Conservation (phyloP, 306 rosid genomes). For the Clitoria ternatea region DNA sequence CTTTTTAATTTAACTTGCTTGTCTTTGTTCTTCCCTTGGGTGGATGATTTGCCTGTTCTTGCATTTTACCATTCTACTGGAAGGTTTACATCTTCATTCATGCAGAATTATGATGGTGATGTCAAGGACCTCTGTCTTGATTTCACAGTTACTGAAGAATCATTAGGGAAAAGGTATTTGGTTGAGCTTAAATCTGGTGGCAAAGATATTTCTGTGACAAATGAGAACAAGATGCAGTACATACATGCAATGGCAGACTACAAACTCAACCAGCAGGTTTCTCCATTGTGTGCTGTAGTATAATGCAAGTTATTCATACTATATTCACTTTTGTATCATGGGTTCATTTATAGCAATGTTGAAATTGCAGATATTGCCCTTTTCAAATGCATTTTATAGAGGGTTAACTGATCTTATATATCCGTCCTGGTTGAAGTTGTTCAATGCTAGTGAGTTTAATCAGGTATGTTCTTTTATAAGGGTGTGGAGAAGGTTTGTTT, state of each 20-base stretch:
- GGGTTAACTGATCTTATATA: conserved; percentile 91
- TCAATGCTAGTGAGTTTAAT: conserved; percentile 91
- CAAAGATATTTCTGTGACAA: conserved; percentile 77
- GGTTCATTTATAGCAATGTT: conserved; percentile 27
- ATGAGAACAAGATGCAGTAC: conserved; percentile 92
- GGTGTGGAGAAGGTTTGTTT: conserved; percentile 12
- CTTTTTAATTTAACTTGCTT: neutral
- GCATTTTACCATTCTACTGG: conserved; percentile 4
- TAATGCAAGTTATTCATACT: conserved; percentile 15
- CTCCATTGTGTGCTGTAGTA: conserved; percentile 21
- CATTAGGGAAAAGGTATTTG: conserved; percentile 70
- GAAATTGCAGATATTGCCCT: conserved; percentile 73
- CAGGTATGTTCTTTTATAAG: conserved; percentile 57
- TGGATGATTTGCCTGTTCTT: conserved; percentile 12
- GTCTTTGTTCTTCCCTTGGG: neutral
- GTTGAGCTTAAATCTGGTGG: conserved; percentile 91
- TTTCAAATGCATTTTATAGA: conserved; percentile 86
- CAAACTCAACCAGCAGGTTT: conserved; percentile 95
- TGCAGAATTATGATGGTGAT: conserved; percentile 84
- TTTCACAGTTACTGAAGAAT: conserved; percentile 95
- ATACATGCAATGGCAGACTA: conserved; percentile 95
- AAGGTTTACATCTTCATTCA: conserved; percentile 32
- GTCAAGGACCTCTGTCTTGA: conserved; percentile 80
- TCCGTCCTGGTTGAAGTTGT: conserved; percentile 94
- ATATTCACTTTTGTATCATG: neutral